Evolutionary conservation across 2,329 filamentous ascomycete genomes (phyloP).

Genomic region (Arthrocladium fulminans): DNA sequence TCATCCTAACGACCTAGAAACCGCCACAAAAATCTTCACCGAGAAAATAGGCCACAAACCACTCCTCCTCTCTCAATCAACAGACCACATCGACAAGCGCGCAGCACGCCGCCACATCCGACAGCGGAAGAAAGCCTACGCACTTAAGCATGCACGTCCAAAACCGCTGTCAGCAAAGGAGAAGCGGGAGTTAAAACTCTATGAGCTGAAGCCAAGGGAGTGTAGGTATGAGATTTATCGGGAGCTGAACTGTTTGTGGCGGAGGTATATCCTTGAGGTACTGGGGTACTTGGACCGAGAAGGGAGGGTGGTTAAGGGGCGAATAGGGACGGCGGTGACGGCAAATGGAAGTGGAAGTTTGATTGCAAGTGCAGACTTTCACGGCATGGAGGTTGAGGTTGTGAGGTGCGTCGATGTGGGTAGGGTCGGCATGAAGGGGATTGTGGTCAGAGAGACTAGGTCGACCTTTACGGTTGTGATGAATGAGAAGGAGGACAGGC

Average conservation of each 20-base stretch:
- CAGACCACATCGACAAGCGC: slow-evolving; percentile 43
- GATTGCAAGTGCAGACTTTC: slow-evolving; percentile 77
- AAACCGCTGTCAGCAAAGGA: slow-evolving; percentile 69
- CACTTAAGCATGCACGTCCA: slow-evolving; percentile 44
- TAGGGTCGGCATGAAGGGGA: slow-evolving; percentile 73
- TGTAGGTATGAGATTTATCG: slow-evolving; percentile 68
- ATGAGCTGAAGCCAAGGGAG: slow-evolving; percentile 62
- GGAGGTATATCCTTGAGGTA: slow-evolving; percentile 74
- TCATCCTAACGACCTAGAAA: slow-evolving; percentile 59
- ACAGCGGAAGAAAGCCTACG: slow-evolving; percentile 40
- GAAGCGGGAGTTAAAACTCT: slow-evolving; percentile 62
- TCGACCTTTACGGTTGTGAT: slow-evolving; percentile 65
- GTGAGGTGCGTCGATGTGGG: slow-evolving; percentile 71
- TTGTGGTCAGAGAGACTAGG: slow-evolving; percentile 80
- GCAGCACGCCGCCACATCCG: slow-evolving; percentile 45
- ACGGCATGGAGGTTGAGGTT: slow-evolving; percentile 76
- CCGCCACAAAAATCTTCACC: slow-evolving; percentile 61
- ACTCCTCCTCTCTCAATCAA: slow-evolving; percentile 54
- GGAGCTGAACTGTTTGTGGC: slow-evolving; percentile 70
- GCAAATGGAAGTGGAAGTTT: slow-evolving; percentile 48
- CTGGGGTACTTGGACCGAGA: slow-evolving; percentile 45
- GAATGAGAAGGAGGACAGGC: slow-evolving; percentile 21
- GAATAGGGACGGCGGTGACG: slow-evolving; percentile 38
- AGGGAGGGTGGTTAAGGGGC: slow-evolving; percentile 22
- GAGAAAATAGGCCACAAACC: slow-evolving; percentile 78